Conservation (phyloP, 495 filamentous ascomycete genomes). For the Penicillium subrubescens region DNA sequence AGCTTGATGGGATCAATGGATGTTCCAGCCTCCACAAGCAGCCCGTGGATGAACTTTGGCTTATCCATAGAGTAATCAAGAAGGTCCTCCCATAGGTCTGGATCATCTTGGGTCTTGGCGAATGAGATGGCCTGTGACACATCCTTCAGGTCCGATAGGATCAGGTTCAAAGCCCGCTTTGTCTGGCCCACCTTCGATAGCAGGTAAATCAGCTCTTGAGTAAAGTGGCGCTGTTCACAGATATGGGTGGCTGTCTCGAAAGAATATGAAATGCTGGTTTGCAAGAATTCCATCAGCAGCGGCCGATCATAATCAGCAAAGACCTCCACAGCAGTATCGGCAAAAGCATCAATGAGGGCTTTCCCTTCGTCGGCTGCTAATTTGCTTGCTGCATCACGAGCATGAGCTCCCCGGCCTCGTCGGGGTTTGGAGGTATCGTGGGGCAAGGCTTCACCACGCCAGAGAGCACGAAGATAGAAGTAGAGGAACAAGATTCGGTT, state of each 20-base stretch:
- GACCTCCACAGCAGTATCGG: conserved; percentile 79
- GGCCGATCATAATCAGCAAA: conserved; percentile 82
- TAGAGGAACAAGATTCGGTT: conserved; percentile 72
- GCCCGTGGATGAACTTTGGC: conserved; percentile 85
- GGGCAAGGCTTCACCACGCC: conserved; percentile 66
- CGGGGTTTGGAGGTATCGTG: conserved; percentile 40
- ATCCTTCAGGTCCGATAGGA: conserved; percentile 84
- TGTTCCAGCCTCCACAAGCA: conserved; percentile 92
- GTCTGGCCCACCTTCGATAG: conserved; percentile 93
- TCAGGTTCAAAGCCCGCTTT: conserved; percentile 84
- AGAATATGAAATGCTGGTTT: conserved; percentile 76
- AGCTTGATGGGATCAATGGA: conserved; percentile 87
- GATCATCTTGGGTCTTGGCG: conserved; percentile 87
- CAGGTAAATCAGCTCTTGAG: conserved; percentile 88
- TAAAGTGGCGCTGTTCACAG: conserved; percentile 77
- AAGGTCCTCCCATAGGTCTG: conserved; percentile 91
- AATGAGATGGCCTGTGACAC: conserved; percentile 91
- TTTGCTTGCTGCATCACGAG: conserved; percentile 46
- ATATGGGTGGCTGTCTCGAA: conserved; percentile 75
- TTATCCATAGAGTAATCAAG: conserved; percentile 96
- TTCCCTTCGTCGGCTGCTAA: conserved; percentile 62
- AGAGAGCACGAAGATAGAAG: conserved; percentile 87
- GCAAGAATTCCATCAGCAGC: conserved; percentile 84
- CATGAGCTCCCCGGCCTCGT: conserved; percentile 39
- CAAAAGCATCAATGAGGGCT: conserved; percentile 79